Base-by-base conservation (phyloP, 1,139 yeast species). In the Blastobotrys capitulatus region DNA sequence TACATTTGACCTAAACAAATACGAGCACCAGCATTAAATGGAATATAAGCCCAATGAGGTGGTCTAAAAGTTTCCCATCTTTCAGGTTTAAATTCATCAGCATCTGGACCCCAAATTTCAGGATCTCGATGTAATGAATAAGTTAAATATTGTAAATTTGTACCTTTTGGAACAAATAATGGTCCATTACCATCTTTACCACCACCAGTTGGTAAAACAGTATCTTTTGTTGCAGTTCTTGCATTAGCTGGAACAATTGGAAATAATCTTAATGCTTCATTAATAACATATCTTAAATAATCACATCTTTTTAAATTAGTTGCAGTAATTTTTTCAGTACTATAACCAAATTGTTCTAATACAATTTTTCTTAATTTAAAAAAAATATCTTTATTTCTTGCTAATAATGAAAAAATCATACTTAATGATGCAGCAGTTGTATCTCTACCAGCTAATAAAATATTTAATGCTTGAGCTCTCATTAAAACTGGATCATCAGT, bases 1-100 rank as follows among this genome's bases (percentile, higher is more conserved):
- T 75, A 76, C 60, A 78, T 82, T 63, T 79, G 83, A 22, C 83
- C 83, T 50, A 79, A 66, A 55, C 83, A 78, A 53, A 78, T 77
- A 52, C 83, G 68, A 38, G 83, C 82, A 16, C 83, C 83, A 36
- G 82, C 83, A 57, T 78, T 78, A 68, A 77, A 78, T 2, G 70
- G 70, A 31, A 65, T 50, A 50, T 60, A 66, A n/a, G 60, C 65
- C 70, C 70, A 66, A 2, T 31, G 54, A 16, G 56, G 52, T 31
- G 58, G 50, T 46, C 56, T 48, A 26, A 46, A 44, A 25, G 54
- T 58, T 12, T 52, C 54, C 82, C 82, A 78, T 56, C 82, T 69
- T 54, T 78, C 83, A 6, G 83, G 83, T 48, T 68, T 65, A 62
- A 75, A 78, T 41, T 60, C 75, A 6, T 58, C 54, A 9, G 80